Evolutionary conservation across 768 basidiomycete species (phyloP), one percentile per base, ranked within the genome.

Genomic region (Panaeolus papilionaceus): DNA sequence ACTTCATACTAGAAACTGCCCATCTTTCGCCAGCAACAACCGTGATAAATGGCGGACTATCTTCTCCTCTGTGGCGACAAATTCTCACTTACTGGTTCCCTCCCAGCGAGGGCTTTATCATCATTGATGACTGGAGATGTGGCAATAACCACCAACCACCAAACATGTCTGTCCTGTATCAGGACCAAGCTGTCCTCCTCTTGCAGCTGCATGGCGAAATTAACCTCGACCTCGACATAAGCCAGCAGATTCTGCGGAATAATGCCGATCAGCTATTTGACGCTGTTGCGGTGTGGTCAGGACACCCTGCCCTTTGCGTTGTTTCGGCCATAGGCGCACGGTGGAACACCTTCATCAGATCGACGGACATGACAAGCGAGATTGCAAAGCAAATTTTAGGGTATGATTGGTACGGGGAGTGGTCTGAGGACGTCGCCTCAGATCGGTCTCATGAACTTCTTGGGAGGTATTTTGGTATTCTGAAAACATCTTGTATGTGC

Each of bases 1-100:
- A 61, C 20, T 66, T 68, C 45, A 70, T 70, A 38, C 64, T 33
- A 38, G 69, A 70, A 37, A 70, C 67, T 9, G 45, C 63, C 4
- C 39, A 28, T n/a, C 33, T 65, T n/a, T 66, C 39, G 23, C 28
- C 18, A 40, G 20, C 26, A 12, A 28, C 23, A n/a, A 18, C 18
- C 26, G 7, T 45, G 1, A 66, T 44, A 33, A 66, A 69, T 63
- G 39, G 33, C 16, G 26, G 38, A 20, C 20, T 33, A 5, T 67
- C 58, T 49, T 69, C 62, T 63, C 66, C 69, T 23, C 65, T 73
- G 16, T 73, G 72, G 71, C 64, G 64, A 9, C 68, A 67, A 20
- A 40, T 73, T 4, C 64, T 73, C 7, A 65, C 68, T 39, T 69
- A 69, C 42, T 73, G 72, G 72, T 73, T 73, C 63, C 71, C 72